Evolutionary conservation across 2,329 filamentous ascomycete species (phyloP), one percentile per base, ranked within the genome.

Genomic region (Xylaria sp.): DNA sequence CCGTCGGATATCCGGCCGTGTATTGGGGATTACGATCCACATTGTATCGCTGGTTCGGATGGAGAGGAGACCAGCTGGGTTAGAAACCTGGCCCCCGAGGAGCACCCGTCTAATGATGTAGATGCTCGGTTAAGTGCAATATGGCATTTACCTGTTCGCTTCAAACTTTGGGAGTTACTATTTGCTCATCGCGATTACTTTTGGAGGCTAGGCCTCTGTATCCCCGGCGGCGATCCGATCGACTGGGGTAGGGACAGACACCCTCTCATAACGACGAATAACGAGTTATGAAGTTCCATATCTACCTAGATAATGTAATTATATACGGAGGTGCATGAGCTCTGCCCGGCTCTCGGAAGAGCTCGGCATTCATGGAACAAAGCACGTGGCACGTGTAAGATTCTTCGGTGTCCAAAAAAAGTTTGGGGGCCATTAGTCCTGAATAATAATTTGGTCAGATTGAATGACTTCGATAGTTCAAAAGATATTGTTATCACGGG

Each of bases 161-260:
- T 94, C 75, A 92, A 91, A 79, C 86, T 97, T n/a, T 97, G 95
- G 93, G 90, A 97, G 81, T 83, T 98, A 8, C 91, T 98, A 77
- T 97, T 97, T 80, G 92, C 94, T 0, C 96, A 99, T 81, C 85
- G 96, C 47, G 96, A 99, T 82, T 99, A 99, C 80, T 98, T 99
- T 81, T 97, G 93, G 93, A 87, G 96, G 65, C 80, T 99, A 62
- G 96, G 96, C 0, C 82, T 98, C 37, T 99, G 96, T 81, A 84
- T 98, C 1, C 94, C 95, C 0, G 92, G 92, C 13, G 92, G 92
- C 13, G 91, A 92, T 77, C 90, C 90, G 2, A 83, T 84, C 54
- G 87, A 92, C 73, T 92, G 91, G 91, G 87, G 85, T 21, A 82
- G 86, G 69, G 83, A 85, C 54, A 79, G 77, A 67, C 84, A 87